These are phyloP conservation scores for Blastobotrys mokoenaii DNA, from an alignment of 805 yeast genomes.

Conservation along the genomic window DNA sequence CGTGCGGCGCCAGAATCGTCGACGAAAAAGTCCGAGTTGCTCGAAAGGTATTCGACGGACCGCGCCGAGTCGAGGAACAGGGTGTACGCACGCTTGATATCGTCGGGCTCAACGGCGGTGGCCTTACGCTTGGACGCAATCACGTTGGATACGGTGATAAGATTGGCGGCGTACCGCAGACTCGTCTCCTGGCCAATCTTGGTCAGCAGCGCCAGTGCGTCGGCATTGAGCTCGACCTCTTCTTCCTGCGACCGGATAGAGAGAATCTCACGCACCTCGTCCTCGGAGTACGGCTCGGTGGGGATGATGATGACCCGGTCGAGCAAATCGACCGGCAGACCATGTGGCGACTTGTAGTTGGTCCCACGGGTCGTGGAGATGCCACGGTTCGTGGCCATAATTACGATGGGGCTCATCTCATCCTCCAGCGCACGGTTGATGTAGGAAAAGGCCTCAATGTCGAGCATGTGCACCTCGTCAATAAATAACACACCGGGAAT, in stretches of 20 bases:
- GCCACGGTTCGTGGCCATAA: slow-evolving; percentile 98
- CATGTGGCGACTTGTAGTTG: slow-evolving; percentile 89
- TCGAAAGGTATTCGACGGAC: slow-evolving; percentile 78
- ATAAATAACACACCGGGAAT: slow-evolving; percentile 96
- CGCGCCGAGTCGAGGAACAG: slow-evolving; percentile 84
- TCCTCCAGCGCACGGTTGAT: slow-evolving; percentile 94
- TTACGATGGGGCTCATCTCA: slow-evolving; percentile 92
- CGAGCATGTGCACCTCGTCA: slow-evolving; percentile 98
- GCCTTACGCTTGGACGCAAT: slow-evolving; percentile 76
- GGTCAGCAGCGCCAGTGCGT: slow-evolving; percentile 80
- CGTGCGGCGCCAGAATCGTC: slow-evolving; percentile 71
- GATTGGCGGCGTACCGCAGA: slow-evolving; percentile 84
- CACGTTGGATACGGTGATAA: slow-evolving; percentile 84
- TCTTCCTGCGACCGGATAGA: slow-evolving; percentile 90
- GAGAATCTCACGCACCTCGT: slow-evolving; percentile 79
- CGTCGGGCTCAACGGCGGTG: slow-evolving; percentile 60
- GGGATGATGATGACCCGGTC: slow-evolving; percentile 92
- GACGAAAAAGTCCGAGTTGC: slow-evolving; percentile 57
- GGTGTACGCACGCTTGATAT: slow-evolving; percentile 78
- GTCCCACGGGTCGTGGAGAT: slow-evolving; percentile 91
- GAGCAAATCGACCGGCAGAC: slow-evolving; percentile 89
- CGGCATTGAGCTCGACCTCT: slow-evolving; percentile 74
- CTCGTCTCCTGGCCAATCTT: slow-evolving; percentile 86
- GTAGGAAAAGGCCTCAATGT: slow-evolving; percentile 91
- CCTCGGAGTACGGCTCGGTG: slow-evolving; percentile 66